Evolutionary conservation across 2,329 filamentous ascomycete species (phyloP), one percentile per base, ranked within the genome.

Genomic region (Penicillium sp.): DNA sequence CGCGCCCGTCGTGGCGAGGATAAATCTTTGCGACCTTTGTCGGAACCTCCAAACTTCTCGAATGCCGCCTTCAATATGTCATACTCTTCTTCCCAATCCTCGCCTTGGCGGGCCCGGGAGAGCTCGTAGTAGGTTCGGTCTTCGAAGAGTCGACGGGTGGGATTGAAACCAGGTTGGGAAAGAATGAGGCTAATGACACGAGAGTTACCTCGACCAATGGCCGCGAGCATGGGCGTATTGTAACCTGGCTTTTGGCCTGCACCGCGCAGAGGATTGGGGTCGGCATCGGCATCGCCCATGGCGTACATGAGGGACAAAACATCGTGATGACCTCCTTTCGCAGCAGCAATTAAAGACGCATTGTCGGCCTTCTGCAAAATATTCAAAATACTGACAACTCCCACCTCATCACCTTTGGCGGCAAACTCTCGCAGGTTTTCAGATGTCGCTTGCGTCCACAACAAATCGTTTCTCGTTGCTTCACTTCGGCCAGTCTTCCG

Each of bases 151-250:
- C 78, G 79, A 51, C 88, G 85, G 1, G 90, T 91, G 0, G 94
- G 92, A 63, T 99, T 87, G 68, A 97, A 97, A 21, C 81, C 79
- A 41, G 83, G 82, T 63, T 94, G 90, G 53, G 86, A 85, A 6
- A 96, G 77, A 7, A 97, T 80, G 9, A 96, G 77, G 51, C 88
- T 84, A 37, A 99, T 85, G 51, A 97, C 90, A 60, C 90, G 89
- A 43, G 94, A 82, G 63, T 96, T 94, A 4, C 84, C 84, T 61
- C 93, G 88, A 13, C 94, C 93, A 59, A 99, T 97, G 1, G 94
- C 92, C 52, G 92, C 91, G 30, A 97, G 82, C 79, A 99, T 95
- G 1, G 94, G 94, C 1, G 93, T 97, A 45, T 92, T 88, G 64
- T 89, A 87, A 51, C 94, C 91, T 34, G 81, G 74, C 52, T 83